Base-by-base conservation (phyloP, 495 filamentous ascomycete species). In the Rostrohypoxylon terebratum region DNA sequence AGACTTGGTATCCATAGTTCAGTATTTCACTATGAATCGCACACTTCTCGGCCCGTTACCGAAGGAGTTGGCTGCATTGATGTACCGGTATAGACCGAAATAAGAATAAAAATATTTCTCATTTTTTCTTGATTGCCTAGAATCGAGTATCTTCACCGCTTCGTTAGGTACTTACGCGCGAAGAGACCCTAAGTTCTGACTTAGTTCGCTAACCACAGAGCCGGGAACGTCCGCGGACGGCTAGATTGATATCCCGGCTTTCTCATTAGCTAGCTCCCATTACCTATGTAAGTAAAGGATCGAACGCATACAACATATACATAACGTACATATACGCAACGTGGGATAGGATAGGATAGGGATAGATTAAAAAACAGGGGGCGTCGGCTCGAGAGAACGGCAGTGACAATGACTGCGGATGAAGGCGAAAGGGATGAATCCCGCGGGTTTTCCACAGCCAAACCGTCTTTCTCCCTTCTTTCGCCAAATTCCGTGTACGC, bases 141-240 rank as follows among this genome's bases (percentile, higher is more conserved):
- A 57, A 47, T 58, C 53, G 33, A 53, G 4, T 25, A 55, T 42
- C 55, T 70, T 63, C 66, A 74, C 71, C 66, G 66, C 66, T 58
- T 66, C 42, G 25, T 66, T 54, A 57, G 31, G 18, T 50, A 57
- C 25, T 67, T 63, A 63, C 66, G 44, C 65, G 28, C 63, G 71
- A 59, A 48, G 21, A 47, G 38, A 18, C 45, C 28, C 20, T 59
- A 48, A 34, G 8, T 42, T 11, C 34, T 45, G 8, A 18, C 33
- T 14, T 5, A 64, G 47, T 53, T 13, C 53, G 59, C 61, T 67
- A 63, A 54, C 71, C 67, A 38, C 60, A 73, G 31, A 65, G 48
- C 50, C 70, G 70, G 70, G 60, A 65, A 65, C 59, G 60, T 62
- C 65, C 48, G 65, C 44, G 45, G 42, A 48, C 36, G 48, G 51